A percentile compares a stretch with the other conserved stretches of the same genome.
Evolutionary conservation across 108 stramenopile genomes (phyloP).

Genomic region (Cyclotella atomus): DNA sequence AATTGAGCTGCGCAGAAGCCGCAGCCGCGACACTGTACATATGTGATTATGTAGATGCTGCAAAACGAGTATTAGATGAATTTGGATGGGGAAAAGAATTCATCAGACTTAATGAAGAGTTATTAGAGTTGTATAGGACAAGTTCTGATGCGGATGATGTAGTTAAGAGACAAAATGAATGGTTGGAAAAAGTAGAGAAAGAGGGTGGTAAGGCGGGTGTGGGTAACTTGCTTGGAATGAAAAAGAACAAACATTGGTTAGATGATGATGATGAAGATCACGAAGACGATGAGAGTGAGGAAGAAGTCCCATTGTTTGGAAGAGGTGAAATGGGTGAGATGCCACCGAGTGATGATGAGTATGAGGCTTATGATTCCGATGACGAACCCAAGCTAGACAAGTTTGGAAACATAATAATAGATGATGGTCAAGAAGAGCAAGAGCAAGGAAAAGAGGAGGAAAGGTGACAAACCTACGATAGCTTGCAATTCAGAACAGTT

Average conservation of each 20-base stretch:
- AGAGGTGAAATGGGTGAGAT: slow-evolving; percentile 51
- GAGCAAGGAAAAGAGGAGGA: neutral
- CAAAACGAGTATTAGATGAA: slow-evolving; percentile 84
- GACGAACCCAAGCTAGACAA: slow-evolving; percentile 36
- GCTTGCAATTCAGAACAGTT: too few relatives aligned
- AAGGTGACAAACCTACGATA: too few relatives aligned
- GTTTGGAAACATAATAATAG: slow-evolving; percentile 30
- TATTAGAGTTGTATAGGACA: slow-evolving; percentile 84
- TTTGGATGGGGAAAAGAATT: slow-evolving; percentile 98
- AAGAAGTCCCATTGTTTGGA: slow-evolving; percentile 38
- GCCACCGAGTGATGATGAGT: slow-evolving; percentile 61
- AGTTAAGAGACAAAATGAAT: slow-evolving; percentile 84
- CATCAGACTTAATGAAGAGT: slow-evolving; percentile 81
- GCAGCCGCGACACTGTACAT: slow-evolving; percentile 92
- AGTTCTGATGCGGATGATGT: slow-evolving; percentile 82
- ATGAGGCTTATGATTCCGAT: slow-evolving; percentile 51
- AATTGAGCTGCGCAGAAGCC: slow-evolving; percentile 90
- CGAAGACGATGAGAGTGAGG: slow-evolving; percentile 46
- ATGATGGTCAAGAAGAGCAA: neutral
- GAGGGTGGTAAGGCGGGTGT: slow-evolving; percentile 50
- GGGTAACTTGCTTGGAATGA: slow-evolving; percentile 30
- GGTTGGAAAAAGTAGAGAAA: slow-evolving; percentile 69
- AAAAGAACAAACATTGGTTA: slow-evolving; percentile 47
- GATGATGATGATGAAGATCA: slow-evolving; percentile 20
- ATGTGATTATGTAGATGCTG: slow-evolving; percentile 87